phyloP scores from a whole-genome alignment of 805 yeast species.

The Candida pini region DNA sequence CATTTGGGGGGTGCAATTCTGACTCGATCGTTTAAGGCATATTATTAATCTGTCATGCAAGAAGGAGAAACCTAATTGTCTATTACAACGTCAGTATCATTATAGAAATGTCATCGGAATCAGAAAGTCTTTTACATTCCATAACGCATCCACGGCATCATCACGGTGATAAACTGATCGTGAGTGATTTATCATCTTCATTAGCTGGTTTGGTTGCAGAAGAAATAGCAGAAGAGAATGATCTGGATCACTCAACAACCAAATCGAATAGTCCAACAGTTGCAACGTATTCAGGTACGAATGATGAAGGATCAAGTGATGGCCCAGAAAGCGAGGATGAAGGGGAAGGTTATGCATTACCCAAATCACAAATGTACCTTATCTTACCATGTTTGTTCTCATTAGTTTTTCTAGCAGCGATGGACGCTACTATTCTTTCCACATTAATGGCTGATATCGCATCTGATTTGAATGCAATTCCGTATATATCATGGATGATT shows the following conservation, averaged over 20 bases:
- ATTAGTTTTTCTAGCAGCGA: slow-evolving; percentile 53
- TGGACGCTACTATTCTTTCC: slow-evolving; percentile 65
- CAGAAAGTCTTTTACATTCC: too few relatives aligned
- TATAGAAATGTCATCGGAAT: too few relatives aligned
- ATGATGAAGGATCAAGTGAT: background rate
- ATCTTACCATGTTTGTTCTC: slow-evolving; percentile 39
- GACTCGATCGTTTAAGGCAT: too few relatives aligned
- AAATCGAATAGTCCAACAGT: too few relatives aligned
- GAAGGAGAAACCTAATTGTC: too few relatives aligned
- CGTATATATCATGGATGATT: slow-evolving; percentile 67
- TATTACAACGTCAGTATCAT: too few relatives aligned
- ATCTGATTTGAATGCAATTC: slow-evolving; percentile 59
- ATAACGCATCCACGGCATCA: too few relatives aligned
- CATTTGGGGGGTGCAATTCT: too few relatives aligned
- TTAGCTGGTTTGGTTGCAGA: slow-evolving; percentile 25
- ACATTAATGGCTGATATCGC: slow-evolving; percentile 62
- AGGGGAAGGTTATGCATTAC: slow-evolving; percentile 24
- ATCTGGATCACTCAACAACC: background rate
- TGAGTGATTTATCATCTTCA: slow-evolving; percentile 21
- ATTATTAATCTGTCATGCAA: too few relatives aligned
- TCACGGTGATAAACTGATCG: background rate
- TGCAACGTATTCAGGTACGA: background rate
- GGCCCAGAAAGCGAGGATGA: slow-evolving; percentile 1
- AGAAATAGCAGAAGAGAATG: slow-evolving; percentile 12
- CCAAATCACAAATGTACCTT: slow-evolving; percentile 23